phyloP scores from a whole-genome alignment of 2,329 filamentous ascomycete genomes.

The Paecilomyces sp. region DNA sequence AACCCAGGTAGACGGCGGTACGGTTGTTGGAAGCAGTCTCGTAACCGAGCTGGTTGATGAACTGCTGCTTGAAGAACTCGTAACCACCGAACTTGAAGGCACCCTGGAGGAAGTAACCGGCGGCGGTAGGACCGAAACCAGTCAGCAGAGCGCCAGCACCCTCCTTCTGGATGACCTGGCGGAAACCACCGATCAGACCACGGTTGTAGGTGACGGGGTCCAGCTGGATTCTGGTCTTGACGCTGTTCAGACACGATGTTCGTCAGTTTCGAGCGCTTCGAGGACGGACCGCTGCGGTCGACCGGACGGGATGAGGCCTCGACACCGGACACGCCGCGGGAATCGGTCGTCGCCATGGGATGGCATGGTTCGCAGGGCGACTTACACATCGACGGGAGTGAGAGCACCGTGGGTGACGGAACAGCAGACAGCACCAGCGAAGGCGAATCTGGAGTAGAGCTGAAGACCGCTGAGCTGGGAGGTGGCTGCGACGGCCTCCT shows the following conservation, averaged over 20 bases:
- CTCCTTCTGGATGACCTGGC: conserved; percentile 75
- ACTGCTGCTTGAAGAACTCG: conserved; percentile 93
- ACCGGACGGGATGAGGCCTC: neutral
- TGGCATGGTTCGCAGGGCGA: conserved; percentile 22
- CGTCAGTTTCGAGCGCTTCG: conserved; percentile 9
- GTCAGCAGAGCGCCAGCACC: conserved; percentile 81
- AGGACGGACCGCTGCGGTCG: conserved; percentile 4
- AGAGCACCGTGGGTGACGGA: conserved; percentile 94
- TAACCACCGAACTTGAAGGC: conserved; percentile 93
- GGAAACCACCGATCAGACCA: conserved; percentile 79
- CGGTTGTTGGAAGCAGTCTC: conserved; percentile 73
- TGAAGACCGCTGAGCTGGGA: conserved; percentile 51
- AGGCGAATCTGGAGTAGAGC: conserved; percentile 94
- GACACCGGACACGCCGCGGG: neutral
- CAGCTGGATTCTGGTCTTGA: conserved; percentile 94
- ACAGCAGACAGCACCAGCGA: conserved; percentile 96
- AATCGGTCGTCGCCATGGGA: neutral
- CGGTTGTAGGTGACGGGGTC: conserved; percentile 84
- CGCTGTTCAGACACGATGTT: conserved; percentile 48
- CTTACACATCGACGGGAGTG: conserved; percentile 99
- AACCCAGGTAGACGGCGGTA: conserved; percentile 71
- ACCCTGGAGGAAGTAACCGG: conserved; percentile 91
- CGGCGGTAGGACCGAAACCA: conserved; percentile 75
- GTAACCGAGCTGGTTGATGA: conserved; percentile 70
- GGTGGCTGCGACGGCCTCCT: conserved; percentile 23